Evolutionary conservation across 331 rosid species (phyloP).

Genomic region (Quercus phellos): DNA sequence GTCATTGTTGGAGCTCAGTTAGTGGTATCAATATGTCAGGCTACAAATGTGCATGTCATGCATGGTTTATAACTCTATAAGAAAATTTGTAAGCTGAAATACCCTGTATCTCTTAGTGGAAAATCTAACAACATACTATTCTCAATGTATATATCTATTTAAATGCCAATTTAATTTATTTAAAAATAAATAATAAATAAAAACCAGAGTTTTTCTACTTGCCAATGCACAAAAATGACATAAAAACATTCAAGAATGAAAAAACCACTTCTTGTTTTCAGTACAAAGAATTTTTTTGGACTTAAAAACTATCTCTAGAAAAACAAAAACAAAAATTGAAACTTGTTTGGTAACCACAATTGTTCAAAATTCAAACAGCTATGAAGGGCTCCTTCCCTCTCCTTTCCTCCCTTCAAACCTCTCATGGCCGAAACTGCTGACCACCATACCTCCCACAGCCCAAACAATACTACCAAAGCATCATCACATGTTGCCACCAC

Average conservation of each 20-base stretch:
- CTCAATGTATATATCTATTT: background rate
- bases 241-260: background rate
- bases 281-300: background rate
- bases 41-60: background rate
- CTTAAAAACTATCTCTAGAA: background rate
- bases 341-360: background rate
- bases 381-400: background rate
- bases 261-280: background rate
- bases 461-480: background rate
- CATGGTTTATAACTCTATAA: background rate
- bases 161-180: slow-evolving; percentile 8
- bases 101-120: background rate
- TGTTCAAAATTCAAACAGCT: background rate
- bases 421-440: background rate
- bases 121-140: background rate
- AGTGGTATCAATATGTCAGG: background rate
- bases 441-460: background rate
- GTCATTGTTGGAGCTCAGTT: background rate
- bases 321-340: background rate
- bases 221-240: too few relatives aligned
- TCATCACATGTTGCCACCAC: background rate
- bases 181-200: slow-evolving; percentile 8
- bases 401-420: background rate
- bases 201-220: background rate
- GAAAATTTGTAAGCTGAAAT: background rate